A percentile compares a stretch with the other conserved stretches of the same genome.
Conservation (phyloP, 805 yeast species). For the Sungouiozyma intestinalis region DNA sequence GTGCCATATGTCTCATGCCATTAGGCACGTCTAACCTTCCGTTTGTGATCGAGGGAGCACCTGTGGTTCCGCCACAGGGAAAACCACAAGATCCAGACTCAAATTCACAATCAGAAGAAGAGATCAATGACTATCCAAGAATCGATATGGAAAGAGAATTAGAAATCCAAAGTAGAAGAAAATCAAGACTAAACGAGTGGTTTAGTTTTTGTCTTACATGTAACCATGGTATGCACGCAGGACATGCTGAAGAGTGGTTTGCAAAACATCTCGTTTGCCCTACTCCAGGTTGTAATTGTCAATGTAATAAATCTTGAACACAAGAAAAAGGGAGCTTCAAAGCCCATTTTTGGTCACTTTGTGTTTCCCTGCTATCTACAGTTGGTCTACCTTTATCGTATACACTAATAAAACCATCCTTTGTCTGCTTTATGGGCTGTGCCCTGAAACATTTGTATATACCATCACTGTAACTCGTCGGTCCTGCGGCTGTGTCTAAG, state of each 20-base stretch:
- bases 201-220: slow-evolving; percentile 86
- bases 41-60: slow-evolving; percentile 23
- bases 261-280: slow-evolving; percentile 81
- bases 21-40: slow-evolving; percentile 44
- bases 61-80: not conserved
- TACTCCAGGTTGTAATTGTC: slow-evolving; percentile 84
- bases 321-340: not conserved
- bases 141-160: slow-evolving; percentile 2
- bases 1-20: slow-evolving; percentile 78
- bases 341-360: not conserved
- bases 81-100: not conserved
- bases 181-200: slow-evolving; percentile 55
- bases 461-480: no score
- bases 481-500: no score
- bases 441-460: no score
- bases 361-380: not conserved
- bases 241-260: slow-evolving; percentile 96
- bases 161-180: slow-evolving; percentile 8
- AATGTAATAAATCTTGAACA: slow-evolving; percentile 48
- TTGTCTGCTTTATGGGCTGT: no score
- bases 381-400: no score
- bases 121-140: slow-evolving; percentile 4
- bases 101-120: slow-evolving; percentile 1
- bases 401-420: no score
- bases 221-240: slow-evolving; percentile 90